A percentile compares a stretch with the other conserved stretches of the same genome.
Conservation (phyloP, 768 basidiomycete species). For the Termitomyces titanicus region DNA sequence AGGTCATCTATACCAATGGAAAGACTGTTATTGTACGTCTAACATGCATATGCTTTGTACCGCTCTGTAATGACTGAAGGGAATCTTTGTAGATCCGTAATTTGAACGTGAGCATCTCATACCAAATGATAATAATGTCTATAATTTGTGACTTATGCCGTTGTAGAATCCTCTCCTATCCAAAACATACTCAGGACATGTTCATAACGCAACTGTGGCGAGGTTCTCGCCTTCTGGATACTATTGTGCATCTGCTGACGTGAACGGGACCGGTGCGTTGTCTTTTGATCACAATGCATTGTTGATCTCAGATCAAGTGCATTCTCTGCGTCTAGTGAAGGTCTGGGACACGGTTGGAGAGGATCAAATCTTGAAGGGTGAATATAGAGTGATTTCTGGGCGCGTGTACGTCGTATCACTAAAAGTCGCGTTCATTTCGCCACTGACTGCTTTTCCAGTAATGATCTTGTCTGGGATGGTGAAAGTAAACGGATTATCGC, state of each 20-base stretch:
- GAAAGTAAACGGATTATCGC: slow-evolving; percentile 96
- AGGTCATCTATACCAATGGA: slow-evolving; percentile 83
- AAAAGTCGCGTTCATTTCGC: neutral
- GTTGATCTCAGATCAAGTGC: neutral
- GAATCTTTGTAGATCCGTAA: slow-evolving; percentile 63
- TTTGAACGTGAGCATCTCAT: slow-evolving; percentile 57
- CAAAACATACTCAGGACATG: slow-evolving; percentile 73
- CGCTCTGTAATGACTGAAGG: neutral
- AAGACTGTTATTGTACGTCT: slow-evolving; percentile 77
- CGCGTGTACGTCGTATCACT: slow-evolving; percentile 49
- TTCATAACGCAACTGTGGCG: slow-evolving; percentile 83
- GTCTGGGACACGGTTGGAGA: slow-evolving; percentile 93
- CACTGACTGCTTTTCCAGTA: slow-evolving; percentile 40
- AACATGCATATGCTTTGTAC: neutral
- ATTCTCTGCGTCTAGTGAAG: slow-evolving; percentile 47
- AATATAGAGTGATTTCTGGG: slow-evolving; percentile 73
- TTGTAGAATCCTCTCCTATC: slow-evolving; percentile 62
- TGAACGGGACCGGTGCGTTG: slow-evolving; percentile 65
- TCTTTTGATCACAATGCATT: neutral
- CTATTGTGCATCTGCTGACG: slow-evolving; percentile 92
- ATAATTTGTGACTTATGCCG: neutral
- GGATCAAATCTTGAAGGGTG: slow-evolving; percentile 78
- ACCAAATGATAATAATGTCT: neutral
- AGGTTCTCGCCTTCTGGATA: slow-evolving; percentile 91
- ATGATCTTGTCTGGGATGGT: slow-evolving; percentile 95